Evolutionary conservation across 1,284 basidiomycete species (phyloP), one percentile per base, ranked within the genome.

Genomic region (Malassezia arunalokei): DNA sequence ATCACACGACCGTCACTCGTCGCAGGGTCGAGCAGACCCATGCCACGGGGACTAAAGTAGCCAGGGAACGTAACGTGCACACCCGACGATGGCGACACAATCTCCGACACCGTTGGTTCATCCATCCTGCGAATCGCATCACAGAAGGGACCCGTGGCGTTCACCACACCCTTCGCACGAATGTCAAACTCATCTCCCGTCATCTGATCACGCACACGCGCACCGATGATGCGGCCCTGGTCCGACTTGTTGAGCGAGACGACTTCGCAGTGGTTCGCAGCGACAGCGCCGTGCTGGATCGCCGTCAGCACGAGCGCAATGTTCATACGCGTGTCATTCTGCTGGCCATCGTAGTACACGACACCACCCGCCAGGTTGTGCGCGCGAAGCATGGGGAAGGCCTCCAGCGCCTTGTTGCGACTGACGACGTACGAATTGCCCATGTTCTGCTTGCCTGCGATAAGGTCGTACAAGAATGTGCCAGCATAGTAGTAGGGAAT

Each of bases 241-340:
- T 83, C 84, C 14, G 17, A 14, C 76, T 92, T 91, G 76, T 84
- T 81, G 14, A 96, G 78, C 14, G 78, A 75, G 9, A 82, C 83
- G 42, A 96, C 89, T 68, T 91, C 86, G 68, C 82, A 83, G 76
- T 96, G 87, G 77, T 98, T 98, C 43, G 85, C 83, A 9, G 86
- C 84, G 6, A 82, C 81, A 1, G 91, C 90, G 38, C 92, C 92
- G 57, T 88, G 83, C 68, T 89, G 87, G 40, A 95, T 87, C 7
- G 92, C 92, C 5, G 86, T 95, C 81, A 95, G 47, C 91, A 79
- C 1, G 28, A 73, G 62, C 11, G 91, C 88, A 49, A 95, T 82
- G 76, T 96, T 96, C 92, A 98, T 98, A 33, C 92, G 82, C 5
- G 92, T 85, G 71, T 98, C 92, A 68, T 95, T 98, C 77, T 98